Conservation (phyloP, 2,329 filamentous ascomycete genomes). For the Penicillium frequentans region DNA sequence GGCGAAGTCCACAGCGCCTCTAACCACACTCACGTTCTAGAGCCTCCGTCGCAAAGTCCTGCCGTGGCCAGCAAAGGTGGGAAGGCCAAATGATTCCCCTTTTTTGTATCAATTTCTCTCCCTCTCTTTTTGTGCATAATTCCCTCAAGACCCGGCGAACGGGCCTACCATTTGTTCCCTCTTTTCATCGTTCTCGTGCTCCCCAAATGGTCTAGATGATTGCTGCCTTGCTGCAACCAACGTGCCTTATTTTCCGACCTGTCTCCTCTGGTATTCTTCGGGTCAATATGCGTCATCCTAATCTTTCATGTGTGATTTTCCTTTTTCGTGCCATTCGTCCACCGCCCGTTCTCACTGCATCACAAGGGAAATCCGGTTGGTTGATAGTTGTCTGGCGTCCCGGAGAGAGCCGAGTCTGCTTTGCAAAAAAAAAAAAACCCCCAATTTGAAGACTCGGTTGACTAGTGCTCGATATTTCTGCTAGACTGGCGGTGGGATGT, state of each 20-base stretch:
- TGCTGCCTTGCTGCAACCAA: not conserved
- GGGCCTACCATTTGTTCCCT: slow-evolving; percentile 3
- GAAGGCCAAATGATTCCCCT: slow-evolving; percentile 29
- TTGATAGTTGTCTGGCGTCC: slow-evolving; percentile 2
- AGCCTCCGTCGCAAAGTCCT: slow-evolving; percentile 55
- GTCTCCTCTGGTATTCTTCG: not conserved
- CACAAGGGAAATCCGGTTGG: not conserved
- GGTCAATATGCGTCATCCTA: slow-evolving; percentile 5
- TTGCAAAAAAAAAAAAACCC: not conserved
- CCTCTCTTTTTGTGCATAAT: slow-evolving; percentile 19
- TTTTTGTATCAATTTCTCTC: slow-evolving; percentile 18
- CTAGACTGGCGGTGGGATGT: not conserved
- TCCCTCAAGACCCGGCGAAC: not conserved
- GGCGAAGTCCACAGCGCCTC: slow-evolving; percentile 71
- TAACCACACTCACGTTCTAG: slow-evolving; percentile 81
- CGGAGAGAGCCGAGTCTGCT: not conserved
- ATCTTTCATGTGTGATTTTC: not conserved
- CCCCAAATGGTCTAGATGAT: not conserved
- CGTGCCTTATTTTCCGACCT: not conserved
- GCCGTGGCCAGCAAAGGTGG: slow-evolving; percentile 36
- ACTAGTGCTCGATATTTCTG: slow-evolving; percentile 1
- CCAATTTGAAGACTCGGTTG: not conserved
- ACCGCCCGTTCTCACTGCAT: not conserved
- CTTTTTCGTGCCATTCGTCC: not conserved
- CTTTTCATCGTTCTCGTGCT: not conserved